These are phyloP conservation scores for Fabrea salina DNA, from an alignment of 169 alveolate genomes.

Conservation along the genomic window DNA sequence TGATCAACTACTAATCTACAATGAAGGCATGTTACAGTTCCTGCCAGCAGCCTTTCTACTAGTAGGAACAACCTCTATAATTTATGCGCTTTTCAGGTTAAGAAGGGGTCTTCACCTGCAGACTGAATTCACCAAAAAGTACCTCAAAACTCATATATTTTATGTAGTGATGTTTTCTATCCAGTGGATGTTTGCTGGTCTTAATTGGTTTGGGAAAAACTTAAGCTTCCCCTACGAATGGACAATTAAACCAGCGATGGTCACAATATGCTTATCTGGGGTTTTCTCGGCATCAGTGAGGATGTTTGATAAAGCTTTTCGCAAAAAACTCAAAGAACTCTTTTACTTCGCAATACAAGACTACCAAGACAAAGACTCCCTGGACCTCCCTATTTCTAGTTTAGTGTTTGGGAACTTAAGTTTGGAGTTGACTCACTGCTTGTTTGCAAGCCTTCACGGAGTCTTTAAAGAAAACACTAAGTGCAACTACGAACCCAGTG, in stretches of 20 bases:
- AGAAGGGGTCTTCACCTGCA: background rate
- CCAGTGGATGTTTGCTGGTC: background rate
- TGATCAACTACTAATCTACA: background rate
- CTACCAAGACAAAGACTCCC: slow-evolving; percentile 6
- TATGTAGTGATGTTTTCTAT: background rate
- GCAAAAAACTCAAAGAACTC: slow-evolving; percentile 23
- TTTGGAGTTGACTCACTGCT: slow-evolving; percentile 46
- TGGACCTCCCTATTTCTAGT: background rate
- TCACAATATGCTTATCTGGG: slow-evolving; percentile 37
- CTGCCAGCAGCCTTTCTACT: background rate
- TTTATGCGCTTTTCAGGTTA: background rate
- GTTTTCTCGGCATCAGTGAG: slow-evolving; percentile 40
- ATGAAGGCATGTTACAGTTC: background rate
- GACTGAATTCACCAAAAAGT: background rate
- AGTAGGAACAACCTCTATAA: background rate
- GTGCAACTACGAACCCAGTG: background rate
- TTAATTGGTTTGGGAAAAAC: background rate
- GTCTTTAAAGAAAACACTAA: background rate
- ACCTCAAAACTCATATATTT: background rate
- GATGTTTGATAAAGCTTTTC: slow-evolving; percentile 37
- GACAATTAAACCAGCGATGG: too few relatives aligned
- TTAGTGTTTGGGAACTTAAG: slow-evolving; percentile 32
- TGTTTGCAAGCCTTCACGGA: slow-evolving; percentile 3
- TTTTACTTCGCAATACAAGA: slow-evolving; percentile 14
- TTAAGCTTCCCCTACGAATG: background rate